phyloP scores from a whole-genome alignment of 1,284 basidiomycete species.

The Phellinidium pouzarii region DNA sequence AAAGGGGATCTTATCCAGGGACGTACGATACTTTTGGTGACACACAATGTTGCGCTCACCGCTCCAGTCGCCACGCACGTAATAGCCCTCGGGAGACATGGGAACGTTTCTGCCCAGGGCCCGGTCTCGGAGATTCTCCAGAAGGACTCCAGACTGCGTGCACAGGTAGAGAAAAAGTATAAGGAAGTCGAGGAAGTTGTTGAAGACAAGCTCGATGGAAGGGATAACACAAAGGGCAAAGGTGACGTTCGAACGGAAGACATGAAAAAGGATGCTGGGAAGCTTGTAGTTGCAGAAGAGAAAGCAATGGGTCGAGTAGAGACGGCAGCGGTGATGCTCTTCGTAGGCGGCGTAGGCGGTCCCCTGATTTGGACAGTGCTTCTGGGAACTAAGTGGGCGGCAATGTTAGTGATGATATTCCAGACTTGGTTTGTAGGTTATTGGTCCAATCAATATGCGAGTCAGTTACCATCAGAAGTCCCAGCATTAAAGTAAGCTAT shows the following conservation, averaged over 20 bases:
- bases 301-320: conserved; percentile 35
- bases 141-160: conserved; percentile 20
- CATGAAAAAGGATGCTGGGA: conserved; percentile 21
- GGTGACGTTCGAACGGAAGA: conserved; percentile 4
- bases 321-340: conserved; percentile 23
- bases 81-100: conserved; percentile 29
- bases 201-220: conserved; percentile 19
- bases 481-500: neutral
- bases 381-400: conserved; percentile 27
- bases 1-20: conserved; percentile 33
- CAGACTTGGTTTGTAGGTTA: conserved; percentile 54
- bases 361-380: conserved; percentile 24
- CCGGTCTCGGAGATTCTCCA: conserved; percentile 22
- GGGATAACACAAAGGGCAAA: neutral
- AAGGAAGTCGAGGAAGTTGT: conserved; percentile 24
- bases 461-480: conserved; percentile 20
- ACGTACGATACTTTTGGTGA: conserved; percentile 38
- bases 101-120: conserved; percentile 22
- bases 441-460: conserved; percentile 52
- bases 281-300: conserved; percentile 36
- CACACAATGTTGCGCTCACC: conserved; percentile 38
- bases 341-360: conserved; percentile 25
- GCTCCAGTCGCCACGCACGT: conserved; percentile 35
- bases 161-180: conserved; percentile 18
- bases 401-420: conserved; percentile 28